A percentile compares a stretch with the other conserved stretches of the same genome.
Evolutionary conservation across 1,284 basidiomycete species (phyloP).

Genomic region (Tylopilus sp.): DNA sequence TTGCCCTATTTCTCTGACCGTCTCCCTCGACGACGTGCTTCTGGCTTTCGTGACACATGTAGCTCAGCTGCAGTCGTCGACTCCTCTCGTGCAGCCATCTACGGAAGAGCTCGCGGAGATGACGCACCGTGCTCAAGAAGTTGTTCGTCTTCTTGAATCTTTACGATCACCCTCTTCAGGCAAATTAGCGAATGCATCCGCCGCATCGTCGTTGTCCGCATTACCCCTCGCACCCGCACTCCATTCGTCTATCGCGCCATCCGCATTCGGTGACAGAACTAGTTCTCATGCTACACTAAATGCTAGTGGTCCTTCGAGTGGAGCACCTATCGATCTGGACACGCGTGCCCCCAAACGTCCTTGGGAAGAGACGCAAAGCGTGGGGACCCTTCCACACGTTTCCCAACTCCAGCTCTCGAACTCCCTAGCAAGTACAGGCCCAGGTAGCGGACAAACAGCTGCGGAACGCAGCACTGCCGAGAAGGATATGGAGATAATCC

Average conservation of each 20-base stretch:
- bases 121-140: conserved; percentile 56
- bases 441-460: conserved; percentile 21
- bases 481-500: conserved; percentile 77
- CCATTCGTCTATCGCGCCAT: conserved; percentile 19
- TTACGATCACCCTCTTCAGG: conserved; percentile 40
- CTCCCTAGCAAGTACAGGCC: conserved; percentile 11
- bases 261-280: conserved; percentile 22
- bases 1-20: neutral
- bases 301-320: conserved; percentile 19
- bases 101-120: conserved; percentile 61
- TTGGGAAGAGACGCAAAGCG: conserved; percentile 57
- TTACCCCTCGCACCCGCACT: conserved; percentile 11
- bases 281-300: conserved; percentile 19
- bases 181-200: conserved; percentile 13
- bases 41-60: conserved; percentile 1
- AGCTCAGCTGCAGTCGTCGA: conserved; percentile 47
- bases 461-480: conserved; percentile 57
- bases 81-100: conserved; percentile 48
- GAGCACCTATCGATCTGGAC: conserved; percentile 24
- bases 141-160: conserved; percentile 64
- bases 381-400: conserved; percentile 23
- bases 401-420: conserved; percentile 28
- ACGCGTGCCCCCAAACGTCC: conserved; percentile 64
- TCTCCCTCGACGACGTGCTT: neutral
- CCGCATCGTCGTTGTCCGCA: conserved; percentile 11